Evolutionary conservation across 192 early-diverging fungal species (phyloP).

Genomic region (Rhizophagus prolifer): DNA sequence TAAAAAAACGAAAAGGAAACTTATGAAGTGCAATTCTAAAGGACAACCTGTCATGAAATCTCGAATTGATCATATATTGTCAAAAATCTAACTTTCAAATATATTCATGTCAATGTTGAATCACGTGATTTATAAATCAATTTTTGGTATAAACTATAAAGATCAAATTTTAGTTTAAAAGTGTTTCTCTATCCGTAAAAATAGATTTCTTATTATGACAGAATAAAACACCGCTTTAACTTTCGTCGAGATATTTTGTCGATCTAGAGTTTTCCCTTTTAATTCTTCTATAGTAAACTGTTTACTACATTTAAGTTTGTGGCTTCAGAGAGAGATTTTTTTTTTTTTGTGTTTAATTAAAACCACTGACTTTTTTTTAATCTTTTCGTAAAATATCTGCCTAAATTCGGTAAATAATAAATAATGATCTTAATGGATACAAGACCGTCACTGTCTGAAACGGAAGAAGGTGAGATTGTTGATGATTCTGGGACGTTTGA

Average conservation of each 20-base stretch:
- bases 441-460: conserved; percentile 25
- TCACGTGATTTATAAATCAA: no score
- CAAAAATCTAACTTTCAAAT: conserved; percentile 14
- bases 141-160: no score
- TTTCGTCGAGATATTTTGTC: background rate
- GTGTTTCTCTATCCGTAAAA: no score
- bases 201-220: no score
- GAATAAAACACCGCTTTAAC: background rate
- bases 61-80: conserved; percentile 12
- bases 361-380: conserved; percentile 22
- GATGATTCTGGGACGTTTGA: conserved; percentile 26
- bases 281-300: conserved; percentile 5
- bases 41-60: conserved; percentile 21
- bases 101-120: no score
- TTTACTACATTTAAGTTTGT: conserved; percentile 20
- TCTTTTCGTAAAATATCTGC: conserved; percentile 1
- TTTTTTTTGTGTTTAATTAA: background rate
- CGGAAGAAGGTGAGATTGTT: conserved; percentile 32
- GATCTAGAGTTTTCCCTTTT: background rate
- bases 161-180: no score
- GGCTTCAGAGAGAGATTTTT: conserved; percentile 7
- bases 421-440: conserved; percentile 24
- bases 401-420: background rate
- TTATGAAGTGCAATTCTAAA: conserved; percentile 9
- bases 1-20: conserved; percentile 1